Conservation (phyloP, 2,329 filamentous ascomycete genomes). For the Didymella arachidicola region DNA sequence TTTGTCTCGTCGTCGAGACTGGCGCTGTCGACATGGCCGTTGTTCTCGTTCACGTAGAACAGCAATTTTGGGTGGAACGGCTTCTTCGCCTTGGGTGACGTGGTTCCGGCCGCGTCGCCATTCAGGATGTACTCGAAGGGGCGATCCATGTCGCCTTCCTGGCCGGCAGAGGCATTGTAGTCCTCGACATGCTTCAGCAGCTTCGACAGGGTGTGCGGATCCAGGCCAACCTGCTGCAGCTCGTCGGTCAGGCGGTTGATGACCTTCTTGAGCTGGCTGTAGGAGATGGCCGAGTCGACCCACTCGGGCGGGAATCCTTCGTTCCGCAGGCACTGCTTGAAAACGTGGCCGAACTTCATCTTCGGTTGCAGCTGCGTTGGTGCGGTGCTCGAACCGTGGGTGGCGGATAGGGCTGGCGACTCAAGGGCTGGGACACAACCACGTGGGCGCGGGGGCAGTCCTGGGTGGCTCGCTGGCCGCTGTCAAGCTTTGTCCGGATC, state of each 20-base stretch:
- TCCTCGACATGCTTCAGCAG: slow-evolving; percentile 62
- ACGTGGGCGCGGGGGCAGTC: slow-evolving; percentile 40
- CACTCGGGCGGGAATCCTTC: slow-evolving; percentile 78
- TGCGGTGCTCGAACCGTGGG: slow-evolving; percentile 19
- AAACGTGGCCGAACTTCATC: slow-evolving; percentile 90
- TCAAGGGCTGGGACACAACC: slow-evolving; percentile 31
- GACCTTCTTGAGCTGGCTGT: slow-evolving; percentile 86
- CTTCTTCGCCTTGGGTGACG: slow-evolving; percentile 26
- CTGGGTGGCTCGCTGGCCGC: slow-evolving; percentile 4
- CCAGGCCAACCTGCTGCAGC: slow-evolving; percentile 74
- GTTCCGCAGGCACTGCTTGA: slow-evolving; percentile 71
- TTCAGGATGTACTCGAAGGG: slow-evolving; percentile 51
- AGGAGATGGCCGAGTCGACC: slow-evolving; percentile 80
- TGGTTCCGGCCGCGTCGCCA: slow-evolving; percentile 18
- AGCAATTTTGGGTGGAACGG: slow-evolving; percentile 72
- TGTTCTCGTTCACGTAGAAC: slow-evolving; percentile 70
- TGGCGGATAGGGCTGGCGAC: slow-evolving; percentile 32
- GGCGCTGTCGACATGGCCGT: slow-evolving; percentile 74
- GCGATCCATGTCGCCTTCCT: slow-evolving; percentile 37
- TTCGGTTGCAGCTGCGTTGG: slow-evolving; percentile 11
- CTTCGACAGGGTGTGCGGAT: slow-evolving; percentile 71
- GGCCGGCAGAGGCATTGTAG: slow-evolving; percentile 39
- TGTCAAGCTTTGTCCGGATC: slow-evolving; percentile 11
- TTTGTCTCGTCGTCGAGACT: slow-evolving; percentile 71
- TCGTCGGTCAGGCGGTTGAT: slow-evolving; percentile 81